Evolutionary conservation across 148 eudicot genomes (phyloP).

Genomic region (Fallopia convolvulus): DNA sequence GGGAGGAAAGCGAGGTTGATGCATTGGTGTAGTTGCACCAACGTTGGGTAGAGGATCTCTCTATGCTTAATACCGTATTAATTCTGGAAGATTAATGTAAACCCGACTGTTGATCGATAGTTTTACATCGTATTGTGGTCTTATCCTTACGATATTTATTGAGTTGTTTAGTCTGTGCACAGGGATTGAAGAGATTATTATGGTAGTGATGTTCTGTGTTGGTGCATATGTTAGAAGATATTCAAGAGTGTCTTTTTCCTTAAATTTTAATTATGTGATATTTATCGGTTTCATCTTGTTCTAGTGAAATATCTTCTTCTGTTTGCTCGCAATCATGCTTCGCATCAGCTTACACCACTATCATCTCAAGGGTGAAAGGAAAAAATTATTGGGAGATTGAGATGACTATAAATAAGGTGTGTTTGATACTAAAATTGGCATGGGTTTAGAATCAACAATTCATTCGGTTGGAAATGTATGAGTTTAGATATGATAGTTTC

Average conservation of each 20-base stretch:
- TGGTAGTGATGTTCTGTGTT: not conserved
- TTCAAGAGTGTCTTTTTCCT: not conserved
- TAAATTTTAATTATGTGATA: not conserved
- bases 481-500: no score
- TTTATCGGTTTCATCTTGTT: not conserved
- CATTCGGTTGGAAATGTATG: no score
- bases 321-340: not conserved
- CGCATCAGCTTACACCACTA: no score
- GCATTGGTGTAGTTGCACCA: not conserved
- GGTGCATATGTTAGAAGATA: conserved; percentile 1
- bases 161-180: not conserved
- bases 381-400: no score
- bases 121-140: not conserved
- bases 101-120: not conserved
- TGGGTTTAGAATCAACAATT: no score
- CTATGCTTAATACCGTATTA: not conserved
- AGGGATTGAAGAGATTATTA: not conserved
- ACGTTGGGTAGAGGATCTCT: not conserved
- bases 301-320: not conserved
- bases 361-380: no score
- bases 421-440: no score
- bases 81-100: not conserved
- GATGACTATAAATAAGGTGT: no score
- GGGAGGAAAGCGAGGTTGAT: not conserved
- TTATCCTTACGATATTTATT: not conserved